Evolutionary conservation across 1,139 yeast genomes (phyloP), one percentile per base, ranked within the genome.

Genomic region (Meyerozyma guilliermondii): DNA sequence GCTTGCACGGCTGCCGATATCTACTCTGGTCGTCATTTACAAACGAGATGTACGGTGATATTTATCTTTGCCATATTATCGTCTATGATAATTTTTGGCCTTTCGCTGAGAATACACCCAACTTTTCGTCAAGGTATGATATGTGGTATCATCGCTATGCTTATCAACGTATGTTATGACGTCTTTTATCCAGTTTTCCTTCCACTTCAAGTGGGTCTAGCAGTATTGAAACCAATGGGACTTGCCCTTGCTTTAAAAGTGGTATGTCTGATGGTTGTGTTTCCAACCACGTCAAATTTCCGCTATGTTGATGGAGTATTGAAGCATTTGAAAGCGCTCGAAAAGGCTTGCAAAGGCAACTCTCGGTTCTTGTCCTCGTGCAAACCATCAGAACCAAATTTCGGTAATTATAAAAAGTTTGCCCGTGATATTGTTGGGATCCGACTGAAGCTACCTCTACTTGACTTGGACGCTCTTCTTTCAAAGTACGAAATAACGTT

Each of bases 241-340:
- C 22, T 66, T 7, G 46, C 64, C 2, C 49, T 58, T 37, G 60
- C 58, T 1, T 29, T 59, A 10, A 54, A 53, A 24, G 43, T 63
- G 5, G 39, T 59, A 1, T 42, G 51, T 2, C 36, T 62, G 1
- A 27, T 56, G 2, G 22, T 66, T 3, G 48, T 67, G 1, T 67
- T 60, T 44, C 74, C 74, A 1, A 50, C 53, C n/a, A 60, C 71
- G 5, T 56, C 72, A 5, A 59, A 54, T 39, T 55, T 41, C 46
- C 50, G 46, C 28, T 63, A 54, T 42, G 51, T 65, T 29, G 46
- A 48, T 7, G 63, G 60, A 2, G 42, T 51, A 11, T 36, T 47
- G 1, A 52, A 48, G 7, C 44, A 56, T 4, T 42, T 64, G 26
- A 45, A 45, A 23, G 47, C 43, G 2, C 45, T 65, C 6, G 44